Base-by-base conservation (phyloP, 345 rosid species). In the Draba incana region DNA sequence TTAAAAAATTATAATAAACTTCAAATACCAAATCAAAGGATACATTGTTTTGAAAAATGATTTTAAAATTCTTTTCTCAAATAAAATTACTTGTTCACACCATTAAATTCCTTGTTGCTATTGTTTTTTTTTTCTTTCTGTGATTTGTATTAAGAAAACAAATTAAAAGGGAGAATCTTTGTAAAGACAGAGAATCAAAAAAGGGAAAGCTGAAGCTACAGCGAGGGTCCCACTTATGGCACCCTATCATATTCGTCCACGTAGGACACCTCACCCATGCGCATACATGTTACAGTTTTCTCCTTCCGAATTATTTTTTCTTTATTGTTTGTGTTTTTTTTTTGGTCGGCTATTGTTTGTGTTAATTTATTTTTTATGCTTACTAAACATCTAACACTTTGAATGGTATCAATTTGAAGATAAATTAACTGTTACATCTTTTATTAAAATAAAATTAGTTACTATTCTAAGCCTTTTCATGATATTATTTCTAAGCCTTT, bases 131-230 rank as follows among this genome's bases (percentile, higher is more conserved):
- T 64, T 47, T 54, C n/a, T 6, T 23, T 28, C 0, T 39, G 37
- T 16, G 30, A 28, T 30, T 4, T 5, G 37, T 16, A 44, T n/a
- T 46, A 10, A 49, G 8, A 45, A 16, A 1, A 13, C 3, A 20
- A 15, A 28, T 20, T 11, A 7, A 50, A 41, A 41, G 10, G 31
- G 45, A 55, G 43, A 63, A 63, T 63, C 64, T 63, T 53, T 37
- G 10, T 15, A 45, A 13, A 16, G 35, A 64, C 5, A 54, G 30
- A 53, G 70, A 72, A 72, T 72, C 64, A 71, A 56, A 43, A 71
- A 71, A 24, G 64, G 12, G 12, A 72, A 63, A 56, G 44, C 56
- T n/a, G 0, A 50, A 41, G 47, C 46, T 47, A 62, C 48, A 54
- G 55, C 54, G 69, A 43, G 53, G 72, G 57, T 27, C 49, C 72